Percentiles rank a stretch among this genome's conserved stretches.
Conservation (phyloP, 371 early-diverging fungal species). For the Rhizopus arrhizus region DNA sequence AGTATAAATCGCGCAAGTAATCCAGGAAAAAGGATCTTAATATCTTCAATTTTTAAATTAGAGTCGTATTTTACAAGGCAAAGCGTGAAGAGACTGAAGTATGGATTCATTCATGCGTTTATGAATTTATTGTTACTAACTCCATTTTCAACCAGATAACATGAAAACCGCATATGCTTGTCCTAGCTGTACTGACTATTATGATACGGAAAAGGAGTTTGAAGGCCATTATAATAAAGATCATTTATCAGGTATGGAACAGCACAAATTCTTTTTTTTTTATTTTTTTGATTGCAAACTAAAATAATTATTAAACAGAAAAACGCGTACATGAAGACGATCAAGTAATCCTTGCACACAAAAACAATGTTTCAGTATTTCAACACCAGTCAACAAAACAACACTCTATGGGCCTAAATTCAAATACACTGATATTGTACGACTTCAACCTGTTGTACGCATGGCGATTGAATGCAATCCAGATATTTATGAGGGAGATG, state of each 20-base stretch:
- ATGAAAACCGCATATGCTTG: constrained; percentile 15
- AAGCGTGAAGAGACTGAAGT: constrained; percentile 7
- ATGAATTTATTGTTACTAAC: constrained; percentile 18
- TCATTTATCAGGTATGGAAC: constrained; percentile 8
- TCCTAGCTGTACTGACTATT: constrained; percentile 16
- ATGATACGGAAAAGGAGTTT: no score
- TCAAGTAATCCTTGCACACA: constrained; percentile 9
- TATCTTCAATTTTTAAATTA: constrained; percentile 16
- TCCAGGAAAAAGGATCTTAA: constrained; percentile 14
- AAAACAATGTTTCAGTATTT: constrained; percentile 5
- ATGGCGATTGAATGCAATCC: constrained; percentile 8
- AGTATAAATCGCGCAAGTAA: constrained; percentile 17
- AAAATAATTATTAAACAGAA: constrained; percentile 9
- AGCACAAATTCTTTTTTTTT: constrained; percentile 4
- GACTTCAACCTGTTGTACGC: constrained; percentile 12
- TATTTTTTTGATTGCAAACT: constrained; percentile 6
- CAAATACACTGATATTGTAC: constrained; percentile 9
- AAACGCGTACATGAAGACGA: constrained; percentile 6
- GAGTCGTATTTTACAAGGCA: constrained; percentile 5
- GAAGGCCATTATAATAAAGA: constrained; percentile 3
- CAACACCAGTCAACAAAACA: constrained; percentile 4
- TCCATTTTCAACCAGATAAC: constrained; percentile 18
- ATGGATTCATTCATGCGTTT: constrained; percentile 1
- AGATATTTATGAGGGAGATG: constrained; percentile 11
- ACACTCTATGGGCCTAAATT: constrained; percentile 7